Evolutionary conservation across 2,329 filamentous ascomycete species (phyloP), one percentile per base, ranked within the genome.

Genomic region (Pyricularia grisea): DNA sequence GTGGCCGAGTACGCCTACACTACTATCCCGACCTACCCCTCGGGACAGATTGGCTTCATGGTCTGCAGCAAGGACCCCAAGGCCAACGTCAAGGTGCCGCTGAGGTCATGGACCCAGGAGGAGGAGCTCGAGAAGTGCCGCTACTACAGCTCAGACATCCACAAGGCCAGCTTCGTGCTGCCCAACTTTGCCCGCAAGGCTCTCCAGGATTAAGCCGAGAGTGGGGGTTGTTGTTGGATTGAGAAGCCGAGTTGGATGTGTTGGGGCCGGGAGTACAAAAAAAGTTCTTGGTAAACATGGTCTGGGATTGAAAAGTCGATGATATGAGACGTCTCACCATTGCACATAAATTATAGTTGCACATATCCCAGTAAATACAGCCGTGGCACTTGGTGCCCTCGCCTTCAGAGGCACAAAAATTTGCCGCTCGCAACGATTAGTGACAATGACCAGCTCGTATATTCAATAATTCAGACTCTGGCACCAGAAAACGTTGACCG

Each of bases 31-130:
- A 99, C 95, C 78, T 99, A 99, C 86, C 95, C 95, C 74, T 97
- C 93, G 69, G 95, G 95, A 79, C 95, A 99, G 85, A 99, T 99
- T 77, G 95, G 95, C 79, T 99, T 99, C 90, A 97, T 99, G 94
- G 92, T 99, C 78, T 98, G 95, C 90, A 92, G 87, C 90, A 98
- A 99, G 89, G 94, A 98, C 79, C 84, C 89, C 79, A 88, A 82
- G 78, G 88, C 90, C 80, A 87, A 99, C 82, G 87, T 98, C 78
- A 92, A 87, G 81, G 92, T 90, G 81, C 95, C 95, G 68, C 78
- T 97, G 72, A 91, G 95, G 77, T 85, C 82, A 75, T 97, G 93
- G 90, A 85, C 88, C 72, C 79, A 85, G 73, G 94, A 96, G 82
- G 93, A 98, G 82, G 95, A 99, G 87, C 90, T 92, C 78, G 90